Evolutionary conservation across 495 filamentous ascomycete species (phyloP).

Genomic region (Oleoguttula mirabilis): DNA sequence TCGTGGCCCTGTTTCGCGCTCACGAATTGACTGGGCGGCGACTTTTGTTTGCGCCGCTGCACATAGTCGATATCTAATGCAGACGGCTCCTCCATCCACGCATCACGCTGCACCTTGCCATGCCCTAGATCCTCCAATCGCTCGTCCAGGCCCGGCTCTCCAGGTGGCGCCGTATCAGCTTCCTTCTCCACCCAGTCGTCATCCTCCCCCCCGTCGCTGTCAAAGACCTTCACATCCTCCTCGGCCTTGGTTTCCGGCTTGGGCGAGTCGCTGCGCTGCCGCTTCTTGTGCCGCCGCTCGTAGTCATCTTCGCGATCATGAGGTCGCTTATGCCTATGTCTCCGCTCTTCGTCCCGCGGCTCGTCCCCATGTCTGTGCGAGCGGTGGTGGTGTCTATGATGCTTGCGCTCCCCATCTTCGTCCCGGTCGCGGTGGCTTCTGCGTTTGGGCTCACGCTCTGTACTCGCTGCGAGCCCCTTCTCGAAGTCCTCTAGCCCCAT

Average conservation of each 20-base stretch:
- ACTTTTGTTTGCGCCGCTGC: conserved; percentile 46
- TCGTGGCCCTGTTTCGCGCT: conserved; percentile 52
- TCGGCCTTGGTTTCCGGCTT: conserved; percentile 2
- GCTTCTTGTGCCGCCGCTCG: conserved; percentile 17
- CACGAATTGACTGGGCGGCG: conserved; percentile 31
- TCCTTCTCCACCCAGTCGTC: conserved; percentile 25
- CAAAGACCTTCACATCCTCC: conserved; percentile 17
- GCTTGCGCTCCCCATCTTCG: conserved; percentile 23
- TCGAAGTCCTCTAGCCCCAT: conserved; percentile 31
- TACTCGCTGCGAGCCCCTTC: conserved; percentile 28
- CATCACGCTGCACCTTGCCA: conserved; percentile 49
- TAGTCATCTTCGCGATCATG: conserved; percentile 31
- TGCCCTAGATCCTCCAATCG: conserved; percentile 18
- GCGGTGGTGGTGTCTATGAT: conserved; percentile 36
- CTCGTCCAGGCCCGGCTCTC: conserved; percentile 31
- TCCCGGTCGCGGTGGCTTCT: conserved; percentile 25
- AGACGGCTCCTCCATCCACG: conserved; percentile 89
- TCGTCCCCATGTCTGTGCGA: conserved; percentile 31
- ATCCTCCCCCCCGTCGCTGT: conserved; percentile 20
- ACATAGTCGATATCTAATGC: conserved; percentile 75
- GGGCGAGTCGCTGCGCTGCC: conserved; percentile 14
- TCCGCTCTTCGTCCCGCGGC: conserved; percentile 30
- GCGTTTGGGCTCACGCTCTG: conserved; percentile 16
- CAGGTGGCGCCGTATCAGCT: conserved; percentile 24
- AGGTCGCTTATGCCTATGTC: conserved; percentile 44